Conservation (phyloP, 2,329 filamentous ascomycete species). For the Chalara sp. region DNA sequence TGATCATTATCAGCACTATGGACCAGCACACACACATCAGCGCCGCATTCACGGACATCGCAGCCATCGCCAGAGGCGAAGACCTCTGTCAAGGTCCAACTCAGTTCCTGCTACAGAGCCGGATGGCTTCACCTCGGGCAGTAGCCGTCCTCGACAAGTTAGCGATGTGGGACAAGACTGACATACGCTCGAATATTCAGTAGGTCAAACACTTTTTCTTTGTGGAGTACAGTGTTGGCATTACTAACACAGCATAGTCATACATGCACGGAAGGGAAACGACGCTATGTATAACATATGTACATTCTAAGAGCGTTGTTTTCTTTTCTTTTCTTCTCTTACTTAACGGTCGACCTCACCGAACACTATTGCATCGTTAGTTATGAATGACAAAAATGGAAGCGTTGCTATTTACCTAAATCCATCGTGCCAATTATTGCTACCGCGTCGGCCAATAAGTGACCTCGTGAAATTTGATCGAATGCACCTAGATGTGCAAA, state of each 20-base stretch:
- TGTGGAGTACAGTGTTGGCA: constrained; percentile 9
- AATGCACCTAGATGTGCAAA: constrained; percentile 94
- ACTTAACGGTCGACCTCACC: constrained; percentile 45
- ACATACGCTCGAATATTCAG: not conserved
- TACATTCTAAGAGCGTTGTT: constrained; percentile 5
- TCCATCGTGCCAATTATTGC: constrained; percentile 91
- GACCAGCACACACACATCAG: too few species aligned
- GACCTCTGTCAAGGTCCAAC: not conserved
- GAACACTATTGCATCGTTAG: constrained; percentile 23
- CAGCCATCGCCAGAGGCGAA: too few species aligned
- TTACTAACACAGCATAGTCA: constrained; percentile 20
- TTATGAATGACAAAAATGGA: constrained; percentile 7
- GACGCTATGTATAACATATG: constrained; percentile 1
- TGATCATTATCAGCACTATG: too few species aligned
- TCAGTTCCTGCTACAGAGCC: not conserved
- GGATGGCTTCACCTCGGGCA: not conserved
- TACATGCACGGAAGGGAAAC: constrained; percentile 18
- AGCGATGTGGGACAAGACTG: not conserved
- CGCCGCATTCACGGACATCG: too few species aligned
- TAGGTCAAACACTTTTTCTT: not conserved
- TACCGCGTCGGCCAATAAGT: constrained; percentile 91
- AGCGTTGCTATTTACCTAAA: constrained; percentile 54
- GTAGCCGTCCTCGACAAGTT: not conserved
- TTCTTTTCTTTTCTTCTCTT: not conserved
- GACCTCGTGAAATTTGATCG: constrained; percentile 86